phyloP scores from a whole-genome alignment of 768 basidiomycete genomes.

The Amylocystis lapponica region DNA sequence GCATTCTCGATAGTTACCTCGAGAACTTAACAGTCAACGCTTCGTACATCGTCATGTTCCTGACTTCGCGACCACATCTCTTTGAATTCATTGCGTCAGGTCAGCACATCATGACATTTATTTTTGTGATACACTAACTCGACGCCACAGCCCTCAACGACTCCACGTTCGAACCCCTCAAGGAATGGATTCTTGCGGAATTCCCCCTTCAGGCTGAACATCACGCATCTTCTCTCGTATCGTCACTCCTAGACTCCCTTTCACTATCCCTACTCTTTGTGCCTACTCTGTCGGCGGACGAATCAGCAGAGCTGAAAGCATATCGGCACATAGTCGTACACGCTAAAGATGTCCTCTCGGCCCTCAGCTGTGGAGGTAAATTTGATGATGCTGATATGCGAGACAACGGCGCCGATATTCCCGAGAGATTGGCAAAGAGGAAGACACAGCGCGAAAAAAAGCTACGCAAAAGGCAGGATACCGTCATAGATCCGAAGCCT shows the following conservation, averaged over 20 bases:
- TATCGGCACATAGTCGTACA: neutral
- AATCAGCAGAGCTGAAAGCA: neutral
- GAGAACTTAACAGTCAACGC: neutral
- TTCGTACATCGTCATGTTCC: neutral
- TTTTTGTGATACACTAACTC: too few relatives aligned
- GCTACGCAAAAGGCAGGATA: too few relatives aligned
- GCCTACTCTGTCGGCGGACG: slow-evolving; percentile 2
- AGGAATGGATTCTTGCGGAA: neutral
- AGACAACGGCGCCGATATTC: too few relatives aligned
- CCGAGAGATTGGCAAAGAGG: too few relatives aligned
- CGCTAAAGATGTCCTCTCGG: neutral
- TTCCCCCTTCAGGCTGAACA: slow-evolving; percentile 1
- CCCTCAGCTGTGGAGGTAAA: too few relatives aligned
- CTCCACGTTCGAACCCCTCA: neutral
- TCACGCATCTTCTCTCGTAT: slow-evolving; percentile 1
- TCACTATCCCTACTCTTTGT: slow-evolving; percentile 9
- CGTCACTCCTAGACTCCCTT: slow-evolving; percentile 1
- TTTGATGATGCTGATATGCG: too few relatives aligned
- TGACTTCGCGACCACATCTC: neutral
- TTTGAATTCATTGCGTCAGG: slow-evolving; percentile 9
- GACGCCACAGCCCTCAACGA: too few relatives aligned
- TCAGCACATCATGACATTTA: too few relatives aligned
- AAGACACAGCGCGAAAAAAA: slow-evolving; percentile 20
- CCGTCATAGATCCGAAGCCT: slow-evolving; percentile 17
- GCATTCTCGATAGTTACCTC: slow-evolving; percentile 3